Base-by-base conservation (phyloP, 2,329 filamentous ascomycete species). In the Teratosphaeriaceae sp. region DNA sequence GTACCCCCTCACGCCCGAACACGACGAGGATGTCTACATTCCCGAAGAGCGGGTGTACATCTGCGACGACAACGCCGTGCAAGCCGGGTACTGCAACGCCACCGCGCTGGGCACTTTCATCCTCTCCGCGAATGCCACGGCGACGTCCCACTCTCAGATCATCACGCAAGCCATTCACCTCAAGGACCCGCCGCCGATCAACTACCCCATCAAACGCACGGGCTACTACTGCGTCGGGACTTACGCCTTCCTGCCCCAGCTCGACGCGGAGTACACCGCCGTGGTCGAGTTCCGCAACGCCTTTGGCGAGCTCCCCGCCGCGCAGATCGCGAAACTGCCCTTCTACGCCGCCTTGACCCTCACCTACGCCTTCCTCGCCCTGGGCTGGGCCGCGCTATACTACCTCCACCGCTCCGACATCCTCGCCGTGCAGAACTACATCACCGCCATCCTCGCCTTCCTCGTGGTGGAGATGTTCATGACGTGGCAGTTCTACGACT, bases 401-500 rank as follows among this genome's bases (percentile, higher is more conserved):
- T 89, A 89, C 58, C 88, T 96, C 65, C 88, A 98, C 64, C 79
- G 90, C 46, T 80, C 85, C 58, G 92, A 98, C 65, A 97, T 98
- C 49, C 71, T 98, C 59, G 84, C 94, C 13, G 92, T 98, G 2
- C 92, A 98, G 66, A 98, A 98, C 64, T 98, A 98, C 65, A 97
- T 98, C 56, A 98, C 92, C 0, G 90, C 92, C 8, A 98, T 97
- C 47, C 73, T 98, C 38, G 80, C 92, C 40, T 98, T 98, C 69
- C 71, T 98, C 33, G 87, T 97, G 13, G 69, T 97, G 13, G 92
- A 98, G 65, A 95, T 97, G 82, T 73, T 97, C 59, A 89, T 97
- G 79, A 98, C 92, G 2, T 98, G 92, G 92, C 88, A 88, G 33
- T 98, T 94, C 70, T 98, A 97, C 65, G 92, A 98, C 67, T 97